Evolutionary conservation across 371 early-diverging fungal genomes (phyloP), one percentile per base, ranked within the genome.

Genomic region (Mortierella sp.): DNA sequence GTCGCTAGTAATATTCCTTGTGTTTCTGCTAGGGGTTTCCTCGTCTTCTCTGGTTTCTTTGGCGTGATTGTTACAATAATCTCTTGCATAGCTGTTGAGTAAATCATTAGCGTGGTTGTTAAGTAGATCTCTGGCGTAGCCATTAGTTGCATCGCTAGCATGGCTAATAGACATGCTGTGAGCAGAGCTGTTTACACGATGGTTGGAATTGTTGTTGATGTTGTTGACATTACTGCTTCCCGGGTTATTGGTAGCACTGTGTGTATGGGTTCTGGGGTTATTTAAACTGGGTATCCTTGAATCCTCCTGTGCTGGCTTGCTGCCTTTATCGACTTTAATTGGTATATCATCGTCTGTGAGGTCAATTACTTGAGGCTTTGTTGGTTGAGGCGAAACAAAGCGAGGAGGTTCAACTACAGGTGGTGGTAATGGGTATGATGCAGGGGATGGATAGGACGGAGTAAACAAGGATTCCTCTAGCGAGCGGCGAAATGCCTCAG

Each of bases 401-500:
- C n/a, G n/a, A 2, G 9, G n/a, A 6, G 32, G 32, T 57, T 12
- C 34, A 4, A 34, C 58, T 4, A 7, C 23, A 15, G 29, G 10
- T 26, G 9, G 55, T 13, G 31, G 55, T 3, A 15, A 8, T 56
- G 31, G 57, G 17, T 2, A 5, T 32, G 29, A 54, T 26, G 31
- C 7, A 28, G 3, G 10, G 31, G 55, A 23, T 49, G 49, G 6
- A 53, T 22, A 26, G 28, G 57, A 56, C 4, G 35, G 3, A n/a
- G 29, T 32, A 40, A 51, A 32, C 26, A 56, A 32, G 26, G 68
- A 55, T 42, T 77, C 78, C 31, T 63, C 66, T 3, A 77, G 56
- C 15, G 78, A 77, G n/a, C 59, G 62, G 28, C 72, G 70, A 40
- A 77, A 69, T 8, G 78, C 78, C 35, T 77, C 78, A 13, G 78